Conservation (phyloP, 805 yeast genomes). For the Saccharomycopsis capsularis region DNA sequence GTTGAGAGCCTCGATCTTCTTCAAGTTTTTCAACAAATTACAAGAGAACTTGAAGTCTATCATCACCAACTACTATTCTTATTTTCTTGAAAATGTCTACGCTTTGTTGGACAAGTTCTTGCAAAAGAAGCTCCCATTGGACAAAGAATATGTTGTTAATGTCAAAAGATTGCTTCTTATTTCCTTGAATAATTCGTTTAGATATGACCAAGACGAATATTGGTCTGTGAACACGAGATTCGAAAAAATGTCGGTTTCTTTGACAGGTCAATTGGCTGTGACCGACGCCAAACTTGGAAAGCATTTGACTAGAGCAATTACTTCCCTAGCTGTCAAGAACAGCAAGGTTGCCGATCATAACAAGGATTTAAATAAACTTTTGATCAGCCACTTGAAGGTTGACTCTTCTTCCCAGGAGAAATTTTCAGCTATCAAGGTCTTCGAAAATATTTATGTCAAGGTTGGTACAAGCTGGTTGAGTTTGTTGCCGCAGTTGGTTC, state of each 20-base stretch:
- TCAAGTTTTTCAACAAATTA: slow-evolving; percentile 76
- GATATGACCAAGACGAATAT: slow-evolving; percentile 86
- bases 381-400: slow-evolving; percentile 63
- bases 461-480: slow-evolving; percentile 94
- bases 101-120: slow-evolving; percentile 46
- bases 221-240: slow-evolving; percentile 89
- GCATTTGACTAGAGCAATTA: slow-evolving; percentile 70
- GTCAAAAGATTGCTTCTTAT: slow-evolving; percentile 68
- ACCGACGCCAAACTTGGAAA: slow-evolving; percentile 74
- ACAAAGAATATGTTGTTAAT: slow-evolving; percentile 39
- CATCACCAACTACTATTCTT: slow-evolving; percentile 82
- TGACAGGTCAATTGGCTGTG: slow-evolving; percentile 58
- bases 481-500: slow-evolving; percentile 88
- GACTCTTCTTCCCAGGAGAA: slow-evolving; percentile 51
- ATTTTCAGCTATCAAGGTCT: slow-evolving; percentile 71
- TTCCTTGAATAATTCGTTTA: slow-evolving; percentile 74
- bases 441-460: slow-evolving; percentile 78
- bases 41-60: slow-evolving; percentile 82
- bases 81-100: slow-evolving; percentile 69
- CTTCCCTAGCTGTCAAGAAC: slow-evolving; percentile 65
- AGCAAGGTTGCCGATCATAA: slow-evolving; percentile 67
- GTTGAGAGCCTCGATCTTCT: slow-evolving; percentile 59
- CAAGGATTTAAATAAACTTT: slow-evolving; percentile 58
- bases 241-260: slow-evolving; percentile 55
- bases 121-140: neutral